A percentile compares a stretch with the other conserved stretches of the same genome.
Evolutionary conservation across 805 yeast species (phyloP).

Genomic region (Clavispora vitiphila): DNA sequence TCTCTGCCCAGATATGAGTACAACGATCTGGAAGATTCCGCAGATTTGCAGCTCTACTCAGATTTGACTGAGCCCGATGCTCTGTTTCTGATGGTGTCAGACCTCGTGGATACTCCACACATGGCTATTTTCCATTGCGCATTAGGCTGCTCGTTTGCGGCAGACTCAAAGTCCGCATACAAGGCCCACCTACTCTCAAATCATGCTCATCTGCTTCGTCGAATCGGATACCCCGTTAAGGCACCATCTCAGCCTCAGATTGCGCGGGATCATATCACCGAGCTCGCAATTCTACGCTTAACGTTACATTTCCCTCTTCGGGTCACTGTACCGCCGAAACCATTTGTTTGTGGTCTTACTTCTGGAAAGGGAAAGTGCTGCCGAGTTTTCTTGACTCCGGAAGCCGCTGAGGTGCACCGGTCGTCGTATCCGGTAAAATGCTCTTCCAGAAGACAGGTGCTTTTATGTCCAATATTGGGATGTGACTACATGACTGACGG

Average conservation of each 20-base stretch:
- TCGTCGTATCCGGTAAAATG: conserved; percentile 16
- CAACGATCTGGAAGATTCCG: too few species aligned
- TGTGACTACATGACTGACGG: conserved; percentile 36
- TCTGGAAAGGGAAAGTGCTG: conserved; percentile 5
- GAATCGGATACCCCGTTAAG: conserved; percentile 15
- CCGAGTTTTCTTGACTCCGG: conserved; percentile 6
- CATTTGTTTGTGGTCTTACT: conserved; percentile 2
- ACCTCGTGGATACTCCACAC: not conserved
- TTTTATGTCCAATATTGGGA: conserved; percentile 36
- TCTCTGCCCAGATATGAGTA: not conserved
- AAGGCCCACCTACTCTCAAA: conserved; percentile 7
- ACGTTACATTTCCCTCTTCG: conserved; percentile 13
- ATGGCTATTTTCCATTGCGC: conserved; percentile 9
- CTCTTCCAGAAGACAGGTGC: conserved; percentile 26
- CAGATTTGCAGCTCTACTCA: not conserved
- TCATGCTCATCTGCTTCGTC: conserved; percentile 8
- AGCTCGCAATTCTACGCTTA: conserved; percentile 10
- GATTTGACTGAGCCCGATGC: not conserved
- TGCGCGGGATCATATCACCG: conserved; percentile 3
- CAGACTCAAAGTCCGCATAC: conserved; percentile 8
- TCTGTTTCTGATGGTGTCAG: not conserved
- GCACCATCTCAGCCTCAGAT: not conserved
- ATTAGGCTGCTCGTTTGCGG: conserved; percentile 7
- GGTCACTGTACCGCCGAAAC: conserved; percentile 6
- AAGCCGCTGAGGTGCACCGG: conserved; percentile 13